phyloP scores from a whole-genome alignment of 129 eudicot species.

The Centrapalus pauciflorus region DNA sequence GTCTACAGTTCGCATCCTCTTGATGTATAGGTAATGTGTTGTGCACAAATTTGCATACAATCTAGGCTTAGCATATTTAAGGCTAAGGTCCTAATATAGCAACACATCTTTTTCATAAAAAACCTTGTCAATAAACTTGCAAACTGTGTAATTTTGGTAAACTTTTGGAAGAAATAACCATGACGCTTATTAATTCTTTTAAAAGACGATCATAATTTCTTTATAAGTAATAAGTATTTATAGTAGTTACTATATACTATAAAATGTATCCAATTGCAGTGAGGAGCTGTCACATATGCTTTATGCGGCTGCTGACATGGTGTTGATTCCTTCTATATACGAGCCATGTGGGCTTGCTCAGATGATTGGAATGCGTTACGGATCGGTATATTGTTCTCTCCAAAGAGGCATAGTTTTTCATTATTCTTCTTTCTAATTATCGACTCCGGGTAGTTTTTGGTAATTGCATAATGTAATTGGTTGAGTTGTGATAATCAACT shows the following conservation, averaged over 20 bases:
- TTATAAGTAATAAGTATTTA: no score
- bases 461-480: not conserved
- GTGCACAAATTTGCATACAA: not conserved
- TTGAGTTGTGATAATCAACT: not conserved
- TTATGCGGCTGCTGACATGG: conserved; percentile 83
- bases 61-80: not conserved
- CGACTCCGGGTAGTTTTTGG: not conserved
- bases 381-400: conserved; percentile 55
- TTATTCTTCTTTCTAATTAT: not conserved
- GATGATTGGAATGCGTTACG: conserved; percentile 92
- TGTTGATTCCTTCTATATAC: conserved; percentile 82
- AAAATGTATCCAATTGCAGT: conserved; percentile 33
- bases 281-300: conserved; percentile 90
- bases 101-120: no score
- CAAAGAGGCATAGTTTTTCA: not conserved
- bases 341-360: conserved; percentile 95
- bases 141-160: no score
- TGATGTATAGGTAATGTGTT: conserved; percentile 63
- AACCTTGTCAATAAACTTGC: no score
- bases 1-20: conserved; percentile 59
- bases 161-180: no score
- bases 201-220: no score
- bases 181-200: no score
- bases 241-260: no score
- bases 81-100: no score